These are phyloP conservation scores for barley (Hordeum vulgare) DNA, from an alignment of 176 grass and related monocot species.

Conservation along the genomic window DNA sequence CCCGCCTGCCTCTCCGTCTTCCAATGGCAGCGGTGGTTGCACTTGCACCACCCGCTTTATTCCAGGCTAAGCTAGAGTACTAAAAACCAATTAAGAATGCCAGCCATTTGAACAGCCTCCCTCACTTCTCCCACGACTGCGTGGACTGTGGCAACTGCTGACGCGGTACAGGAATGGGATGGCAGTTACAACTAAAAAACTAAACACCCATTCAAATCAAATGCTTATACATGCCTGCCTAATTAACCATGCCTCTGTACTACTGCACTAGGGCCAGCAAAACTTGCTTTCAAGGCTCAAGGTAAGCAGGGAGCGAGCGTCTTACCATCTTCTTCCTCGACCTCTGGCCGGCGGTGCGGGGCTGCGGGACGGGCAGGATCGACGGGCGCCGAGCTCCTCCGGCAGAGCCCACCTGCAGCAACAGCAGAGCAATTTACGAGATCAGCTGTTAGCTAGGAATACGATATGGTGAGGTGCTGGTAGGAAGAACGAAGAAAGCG, in stretches of 20 bases:
- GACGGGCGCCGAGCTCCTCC: background rate
- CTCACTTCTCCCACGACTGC: background rate
- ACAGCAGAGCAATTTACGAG: background rate
- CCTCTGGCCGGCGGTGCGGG: background rate
- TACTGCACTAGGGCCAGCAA: background rate
- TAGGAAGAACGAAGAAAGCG: background rate
- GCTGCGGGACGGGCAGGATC: background rate
- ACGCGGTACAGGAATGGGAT: background rate
- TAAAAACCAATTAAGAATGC: background rate
- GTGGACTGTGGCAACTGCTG: background rate
- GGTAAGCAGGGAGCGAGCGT: background rate
- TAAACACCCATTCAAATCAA: too few species aligned
- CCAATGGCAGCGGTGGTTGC: background rate
- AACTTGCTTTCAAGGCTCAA: background rate
- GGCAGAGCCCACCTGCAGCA: background rate
- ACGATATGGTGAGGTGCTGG: background rate
- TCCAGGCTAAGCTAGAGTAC: background rate
- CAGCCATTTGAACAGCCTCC: background rate
- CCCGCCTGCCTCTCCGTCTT: background rate
- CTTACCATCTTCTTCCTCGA: background rate
- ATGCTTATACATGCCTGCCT: background rate
- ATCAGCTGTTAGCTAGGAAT: background rate
- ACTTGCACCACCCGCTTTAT: slow-evolving; percentile 17
- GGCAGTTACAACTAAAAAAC: background rate
- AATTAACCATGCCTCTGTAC: too few species aligned